Conservation (phyloP, 805 yeast species). For the Isabelozyma heimii region DNA sequence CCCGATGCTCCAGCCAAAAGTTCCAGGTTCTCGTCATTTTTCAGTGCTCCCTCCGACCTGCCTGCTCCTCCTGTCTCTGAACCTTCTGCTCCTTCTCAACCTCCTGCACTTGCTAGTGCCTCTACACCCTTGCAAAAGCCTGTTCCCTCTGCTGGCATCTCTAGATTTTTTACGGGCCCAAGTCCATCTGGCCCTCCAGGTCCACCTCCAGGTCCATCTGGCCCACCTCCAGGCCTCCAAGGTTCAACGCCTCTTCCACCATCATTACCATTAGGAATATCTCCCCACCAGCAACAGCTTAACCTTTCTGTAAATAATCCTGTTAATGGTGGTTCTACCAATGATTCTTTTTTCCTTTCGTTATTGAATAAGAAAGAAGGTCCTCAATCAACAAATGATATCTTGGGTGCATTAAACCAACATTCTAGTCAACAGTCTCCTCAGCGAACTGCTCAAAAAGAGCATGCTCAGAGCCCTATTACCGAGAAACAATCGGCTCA, state of each 20-base stretch:
- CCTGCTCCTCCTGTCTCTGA: slow-evolving; percentile 1
- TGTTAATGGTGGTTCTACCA: slow-evolving; percentile 9
- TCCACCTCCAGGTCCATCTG: neutral
- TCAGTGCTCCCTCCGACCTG: slow-evolving; percentile 10
- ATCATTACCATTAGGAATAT: neutral
- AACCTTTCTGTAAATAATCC: slow-evolving; percentile 5
- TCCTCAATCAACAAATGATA: slow-evolving; percentile 2
- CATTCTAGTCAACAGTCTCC: neutral
- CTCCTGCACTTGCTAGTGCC: neutral
- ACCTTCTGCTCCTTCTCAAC: neutral
- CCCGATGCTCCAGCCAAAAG: slow-evolving; percentile 21
- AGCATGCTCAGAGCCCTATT: neutral
- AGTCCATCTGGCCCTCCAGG: neutral
- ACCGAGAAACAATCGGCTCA: slow-evolving; percentile 7
- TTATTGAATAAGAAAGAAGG: slow-evolving; percentile 35
- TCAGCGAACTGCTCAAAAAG: neutral
- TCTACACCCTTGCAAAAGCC: neutral
- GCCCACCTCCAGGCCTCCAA: neutral
- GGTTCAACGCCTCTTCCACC: neutral
- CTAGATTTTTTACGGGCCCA: neutral
- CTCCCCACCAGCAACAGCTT: slow-evolving; percentile 7
- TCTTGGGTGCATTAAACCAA: neutral
- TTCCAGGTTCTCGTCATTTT: slow-evolving; percentile 37
- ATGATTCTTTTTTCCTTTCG: slow-evolving; percentile 48
- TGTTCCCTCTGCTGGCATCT: neutral